Base-by-base conservation (phyloP, 768 basidiomycete species). In the Gyrodon lividus region DNA sequence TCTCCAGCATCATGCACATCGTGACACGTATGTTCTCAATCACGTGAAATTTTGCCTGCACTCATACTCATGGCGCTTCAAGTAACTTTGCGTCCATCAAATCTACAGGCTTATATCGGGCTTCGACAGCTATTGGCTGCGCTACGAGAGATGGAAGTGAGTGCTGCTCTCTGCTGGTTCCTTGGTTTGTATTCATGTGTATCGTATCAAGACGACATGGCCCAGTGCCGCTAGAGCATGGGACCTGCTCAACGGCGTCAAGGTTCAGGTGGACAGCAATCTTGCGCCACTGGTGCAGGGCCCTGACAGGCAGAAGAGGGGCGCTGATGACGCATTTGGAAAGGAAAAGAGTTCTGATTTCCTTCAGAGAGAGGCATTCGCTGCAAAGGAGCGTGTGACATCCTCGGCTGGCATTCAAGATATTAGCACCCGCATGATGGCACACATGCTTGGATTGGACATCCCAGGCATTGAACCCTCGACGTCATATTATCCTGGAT, bases 51-150 rank as follows among this genome's bases (percentile, higher is more conserved):
- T 26, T 46, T 47, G 48, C 17, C 17, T 24, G 46, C 19, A 23
- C 55, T 54, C n/a, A 59, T 47, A 54, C 48, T 40, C 60, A 31
- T 7, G 50, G 41, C 51, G 39, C 33, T 50, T 45, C 5, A 57
- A 91, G 89, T 91, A 64, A 83, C 81, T 6, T 71, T 88, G 50
- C 79, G 81, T n/a, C 85, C 89, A 17, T 78, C 80, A 35, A 84
- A 84, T 60, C 74, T 86, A 3, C 86, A 89, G 62, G 85, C 84
- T 5, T 80, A 80, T 7, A 64, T 86, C 33, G 83, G 85, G 22
- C 72, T 89, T 34, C 78, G 80, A 45, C 83, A 86, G 60, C 80
- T 79, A 56, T 77, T 89, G 67, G 61, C 71, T 38, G 83, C 80
- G 24, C 70, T 89, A 40, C 81, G 81, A 61, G 82, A 80, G 43